Percentiles rank a stretch among this genome's conserved stretches.
Evolutionary conservation across 1,139 yeast genomes (phyloP).

Genomic region (Groenewaldozyma sp.): DNA sequence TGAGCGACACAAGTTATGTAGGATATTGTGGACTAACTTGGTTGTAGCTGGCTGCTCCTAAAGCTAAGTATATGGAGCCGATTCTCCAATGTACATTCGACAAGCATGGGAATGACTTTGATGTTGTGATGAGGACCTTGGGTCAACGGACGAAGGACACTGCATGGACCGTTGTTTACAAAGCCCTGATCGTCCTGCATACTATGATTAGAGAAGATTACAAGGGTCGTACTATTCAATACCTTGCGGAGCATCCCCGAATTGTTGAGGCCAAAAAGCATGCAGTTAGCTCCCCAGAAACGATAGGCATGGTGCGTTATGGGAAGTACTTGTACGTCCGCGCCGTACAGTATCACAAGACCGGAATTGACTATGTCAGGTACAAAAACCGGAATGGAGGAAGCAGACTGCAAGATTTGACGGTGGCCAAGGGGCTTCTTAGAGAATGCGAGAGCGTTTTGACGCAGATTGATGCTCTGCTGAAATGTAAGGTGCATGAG

Average conservation of each 20-base stretch:
- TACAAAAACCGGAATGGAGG: conserved; percentile 42
- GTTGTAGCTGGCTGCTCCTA: conserved; percentile 87
- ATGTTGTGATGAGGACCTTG: conserved; percentile 58
- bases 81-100: conserved; percentile 67
- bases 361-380: conserved; percentile 65
- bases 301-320: conserved; percentile 58
- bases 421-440: conserved; percentile 73
- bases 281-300: conserved; percentile 39
- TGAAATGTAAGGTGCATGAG: conserved; percentile 62
- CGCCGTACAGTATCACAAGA: conserved; percentile 56
- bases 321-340: conserved; percentile 60
- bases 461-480: conserved; percentile 63
- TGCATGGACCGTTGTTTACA: conserved; percentile 82
- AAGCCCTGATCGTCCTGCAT: conserved; percentile 75
- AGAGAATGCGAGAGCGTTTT: conserved; percentile 83
- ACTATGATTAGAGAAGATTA: conserved; percentile 92
- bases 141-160: conserved; percentile 56
- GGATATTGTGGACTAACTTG: too few relatives aligned
- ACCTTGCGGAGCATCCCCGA: conserved; percentile 49
- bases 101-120: conserved; percentile 45
- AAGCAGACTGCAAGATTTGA: conserved; percentile 53
- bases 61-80: conserved; percentile 90
- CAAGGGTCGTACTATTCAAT: conserved; percentile 55
- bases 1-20: background rate
- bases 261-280: conserved; percentile 43